Conservation (phyloP, 495 filamentous ascomycete species). For the Penicillium robsamsonii region DNA sequence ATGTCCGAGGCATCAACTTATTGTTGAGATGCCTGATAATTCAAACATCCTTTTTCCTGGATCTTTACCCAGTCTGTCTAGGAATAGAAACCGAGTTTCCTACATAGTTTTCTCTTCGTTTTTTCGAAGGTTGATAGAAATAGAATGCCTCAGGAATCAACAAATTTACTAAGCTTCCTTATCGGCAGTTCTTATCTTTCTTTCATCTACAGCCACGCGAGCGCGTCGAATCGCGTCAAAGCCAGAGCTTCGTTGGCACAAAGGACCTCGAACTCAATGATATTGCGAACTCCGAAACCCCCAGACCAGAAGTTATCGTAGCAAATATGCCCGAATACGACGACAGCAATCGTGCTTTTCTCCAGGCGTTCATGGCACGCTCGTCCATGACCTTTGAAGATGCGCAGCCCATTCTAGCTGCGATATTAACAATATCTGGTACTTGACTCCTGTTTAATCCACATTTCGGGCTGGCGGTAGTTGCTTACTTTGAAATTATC, state of each 20-base stretch:
- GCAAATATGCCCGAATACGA: constrained; percentile 39
- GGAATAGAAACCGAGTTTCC: not conserved
- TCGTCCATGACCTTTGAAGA: constrained; percentile 73
- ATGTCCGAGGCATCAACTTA: not conserved
- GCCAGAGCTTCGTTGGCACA: constrained; percentile 2
- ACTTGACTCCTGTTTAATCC: not conserved
- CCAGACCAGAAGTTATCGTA: not conserved
- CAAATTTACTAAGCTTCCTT: not conserved
- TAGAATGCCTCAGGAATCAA: not conserved
- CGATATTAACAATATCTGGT: constrained; percentile 63
- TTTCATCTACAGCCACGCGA: constrained; percentile 19
- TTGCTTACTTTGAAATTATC: not conserved
- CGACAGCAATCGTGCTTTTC: constrained; percentile 84
- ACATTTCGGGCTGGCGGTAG: not conserved
- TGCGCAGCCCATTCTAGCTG: constrained; percentile 69
- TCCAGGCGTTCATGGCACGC: constrained; percentile 83
- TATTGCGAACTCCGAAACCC: not conserved
- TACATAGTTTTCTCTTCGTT: not conserved
- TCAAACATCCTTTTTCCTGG: not conserved
- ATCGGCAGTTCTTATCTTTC: constrained; percentile 10
- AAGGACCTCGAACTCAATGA: not conserved
- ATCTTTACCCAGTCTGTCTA: not conserved
- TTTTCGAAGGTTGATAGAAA: not conserved
- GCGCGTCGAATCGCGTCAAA: constrained; percentile 22
- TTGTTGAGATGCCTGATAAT: not conserved